Base-by-base conservation (phyloP, 192 early-diverging fungal genomes). In the Chytriomyces sp. region DNA sequence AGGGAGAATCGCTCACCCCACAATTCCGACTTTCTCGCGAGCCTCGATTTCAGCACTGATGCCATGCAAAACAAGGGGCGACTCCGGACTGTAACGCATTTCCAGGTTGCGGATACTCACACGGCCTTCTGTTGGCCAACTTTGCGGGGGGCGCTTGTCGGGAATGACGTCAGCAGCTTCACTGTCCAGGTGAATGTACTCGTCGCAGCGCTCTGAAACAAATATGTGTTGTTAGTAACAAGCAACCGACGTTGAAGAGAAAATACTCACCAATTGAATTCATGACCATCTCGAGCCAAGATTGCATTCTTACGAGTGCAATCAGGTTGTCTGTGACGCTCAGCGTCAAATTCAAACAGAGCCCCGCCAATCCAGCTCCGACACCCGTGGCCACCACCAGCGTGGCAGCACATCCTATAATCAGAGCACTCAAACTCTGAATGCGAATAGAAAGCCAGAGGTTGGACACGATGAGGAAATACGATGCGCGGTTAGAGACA, bases 171-270 rank as follows among this genome's bases (percentile, higher is more conserved):
- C 80, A n/a, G 85, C 73, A 0, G 90, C 88, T 57, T 95, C 93
- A 68, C 93, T 87, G 17, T 92, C 92, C 38, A 94, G 62, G 4
- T 80, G 54, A 74, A 93, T 58, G 64, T 95, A 95, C 78, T 94
- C 92, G 28, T 87, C 78, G 37, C 93, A 75, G 49, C 93, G 91
- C 77, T 95, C 93, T 41, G 92, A 0, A 4, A 4, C 25, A 60
- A 3, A 1, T 14, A 40, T 56, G 37, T 3, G 31, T 33, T 40
- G 19, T 65, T 40, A 19, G 2, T 17, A 44, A 22, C n/a, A 19
- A 31, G 22, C 28, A 68, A 0, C 26, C 71, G 28, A 3, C 39
- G 10, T 12, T 65, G 22, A 65, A 59, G 40, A 40, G n/a, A 10
- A 17, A 10, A 49, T n/a, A 49, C 14, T 49, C 44, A 44, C 17